Evolutionary conservation across 352 stramenopile species (phyloP), one percentile per base, ranked within the genome.

Genomic region (Pythium monospermum): DNA sequence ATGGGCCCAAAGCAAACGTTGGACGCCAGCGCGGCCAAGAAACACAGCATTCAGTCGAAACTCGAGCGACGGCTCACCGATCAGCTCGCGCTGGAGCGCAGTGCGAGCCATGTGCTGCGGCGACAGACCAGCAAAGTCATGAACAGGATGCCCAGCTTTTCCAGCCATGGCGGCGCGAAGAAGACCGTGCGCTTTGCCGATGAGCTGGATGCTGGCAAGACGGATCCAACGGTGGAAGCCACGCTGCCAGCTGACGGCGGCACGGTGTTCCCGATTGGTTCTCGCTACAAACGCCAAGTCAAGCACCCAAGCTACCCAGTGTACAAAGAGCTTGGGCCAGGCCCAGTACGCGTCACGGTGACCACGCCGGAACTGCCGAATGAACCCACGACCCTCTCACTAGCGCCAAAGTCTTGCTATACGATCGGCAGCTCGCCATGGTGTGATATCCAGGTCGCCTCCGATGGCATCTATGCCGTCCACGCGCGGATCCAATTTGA

Each of bases 401-500:
- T 73, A 4, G 23, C 48, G 2, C 47, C 56, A 2, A 72, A 69
- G 26, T 46, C 35, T 18, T 27, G 49, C 4, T 83, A 81, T 45
- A 68, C 81, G 18, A 84, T 90, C 19, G 78, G 78, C 0, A 79
- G 69, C 18, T 81, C 76, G 6, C 37, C 71, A 10, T 56, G 51
- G 41, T 90, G 78, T 19, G 76, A 90, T 33, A 64, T 87, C 10
- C 61, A 74, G 5, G 61, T 84, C 8, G 48, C 66, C 0, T 66
- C 66, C 7, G 68, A 71, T 12, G 73, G 66, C 11, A 62, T 90
- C 7, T 69, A 69, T 38, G 59, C 53, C 4, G 69, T 87, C 2
- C 78, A 90, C 52, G 68, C 78, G 26, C 65, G 76, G 21, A 86
- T 90, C 41, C 36, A 57, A 0, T 86, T 87, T 38, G 76, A 90